Base-by-base conservation (phyloP, 805 yeast genomes). In the Yarrowia deformans region DNA sequence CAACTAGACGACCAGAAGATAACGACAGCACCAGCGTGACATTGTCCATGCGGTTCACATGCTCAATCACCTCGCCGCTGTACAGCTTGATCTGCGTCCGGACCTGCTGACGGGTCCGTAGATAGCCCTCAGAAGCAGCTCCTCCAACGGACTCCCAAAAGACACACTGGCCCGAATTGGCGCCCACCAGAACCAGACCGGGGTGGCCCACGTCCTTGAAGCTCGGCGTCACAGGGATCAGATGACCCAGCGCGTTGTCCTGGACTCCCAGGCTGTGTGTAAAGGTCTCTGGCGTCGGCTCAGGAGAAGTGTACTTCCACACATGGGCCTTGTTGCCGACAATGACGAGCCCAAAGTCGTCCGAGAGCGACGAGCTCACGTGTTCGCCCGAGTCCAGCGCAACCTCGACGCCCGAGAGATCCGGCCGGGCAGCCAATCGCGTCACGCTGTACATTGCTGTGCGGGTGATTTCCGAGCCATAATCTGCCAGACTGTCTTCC, bases 201-300 rank as follows among this genome's bases (percentile, higher is more conserved):
- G 23, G 91, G 81, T 7, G 89, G 84, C 8, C 90, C 87, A 48
- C 92, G 78, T 10, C 97, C 97, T 0, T 96, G 94, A 66, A 82
- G 83, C 2, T 75, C 70, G 29, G 79, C 74, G 2, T 88, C 87
- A 4, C 85, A 84, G 8, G 86, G 77, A 3, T 94, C 88, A 12
- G 82, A 75, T 0, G 90, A 85, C 45, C 90, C 77, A 6, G 18
- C 46, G 68, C 48, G 8, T 54, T 68, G 71, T 19, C 19, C 66
- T 67, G 13, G 67, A 52, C 50, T 40, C 52, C 42, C 66, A 60
- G 42, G 8, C 66, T 60, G 29, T 45, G 52, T 18, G 52, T 34
- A 8, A 43, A 45, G 3, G 66, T 60, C 52, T 34, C 42, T 9
- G 66, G 66, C 9, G 32, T 2, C 39, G 81, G 80, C 72, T 90